phyloP scores from a whole-genome alignment of 2,329 filamentous ascomycete genomes.

The Blastomyces silverae region DNA sequence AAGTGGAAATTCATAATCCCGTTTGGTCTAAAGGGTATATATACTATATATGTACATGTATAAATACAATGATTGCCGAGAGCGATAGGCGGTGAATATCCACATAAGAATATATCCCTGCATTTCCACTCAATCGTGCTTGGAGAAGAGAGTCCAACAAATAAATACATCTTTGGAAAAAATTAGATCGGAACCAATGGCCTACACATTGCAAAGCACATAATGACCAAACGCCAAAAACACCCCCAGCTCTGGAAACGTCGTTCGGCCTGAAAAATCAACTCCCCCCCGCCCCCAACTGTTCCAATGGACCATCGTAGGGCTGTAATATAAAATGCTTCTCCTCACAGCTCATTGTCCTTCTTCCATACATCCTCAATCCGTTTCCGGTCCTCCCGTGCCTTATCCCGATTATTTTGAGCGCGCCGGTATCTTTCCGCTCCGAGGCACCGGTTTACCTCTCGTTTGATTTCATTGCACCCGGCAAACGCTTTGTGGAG shows the following conservation, averaged over 20 bases:
- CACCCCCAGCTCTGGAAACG: background rate
- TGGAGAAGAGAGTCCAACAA: conserved; percentile 9
- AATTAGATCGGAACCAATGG: background rate
- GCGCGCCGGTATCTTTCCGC: conserved; percentile 73
- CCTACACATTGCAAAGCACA: background rate
- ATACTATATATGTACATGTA: background rate
- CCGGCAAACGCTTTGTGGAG: conserved; percentile 83
- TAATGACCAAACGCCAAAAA: conserved; percentile 12
- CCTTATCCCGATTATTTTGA: conserved; percentile 63
- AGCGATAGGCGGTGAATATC: background rate
- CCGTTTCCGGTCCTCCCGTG: conserved; percentile 63
- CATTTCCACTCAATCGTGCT: background rate
- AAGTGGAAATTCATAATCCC: conserved; percentile 1
- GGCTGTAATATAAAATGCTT: background rate
- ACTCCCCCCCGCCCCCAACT: background rate
- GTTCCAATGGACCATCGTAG: too few relatives aligned
- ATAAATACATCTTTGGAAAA: background rate
- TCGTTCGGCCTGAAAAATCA: background rate
- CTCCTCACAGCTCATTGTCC: conserved; percentile 18
- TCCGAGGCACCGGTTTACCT: conserved; percentile 78
- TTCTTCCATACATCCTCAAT: conserved; percentile 74
- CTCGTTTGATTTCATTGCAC: conserved; percentile 78
- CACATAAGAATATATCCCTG: background rate
- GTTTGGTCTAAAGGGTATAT: background rate
- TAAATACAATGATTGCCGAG: conserved; percentile 1